Evolutionary conservation across 2,329 filamentous ascomycete species (phyloP), one percentile per base, ranked within the genome.

Genomic region (Ascochyta viciae-villosae): DNA sequence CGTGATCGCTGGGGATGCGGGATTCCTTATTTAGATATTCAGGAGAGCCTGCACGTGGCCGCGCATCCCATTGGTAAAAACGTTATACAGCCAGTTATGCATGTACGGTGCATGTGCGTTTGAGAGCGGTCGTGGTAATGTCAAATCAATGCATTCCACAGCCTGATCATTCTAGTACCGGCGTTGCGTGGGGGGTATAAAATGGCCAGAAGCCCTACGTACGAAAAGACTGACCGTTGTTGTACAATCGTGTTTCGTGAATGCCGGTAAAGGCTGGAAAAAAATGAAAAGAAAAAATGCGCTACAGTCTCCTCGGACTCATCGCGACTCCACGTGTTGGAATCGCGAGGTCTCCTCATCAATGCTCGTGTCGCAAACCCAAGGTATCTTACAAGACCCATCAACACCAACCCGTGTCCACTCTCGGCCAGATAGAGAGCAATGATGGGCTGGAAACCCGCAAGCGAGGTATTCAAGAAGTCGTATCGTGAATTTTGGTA

Each of bases 361-460:
- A 2, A 24, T 37, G 31, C 26, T 24, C 15, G 9, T 23, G 15
- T 29, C 40, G 13, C 26, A 15, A 38, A 29, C 27, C 53, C 44
- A 50, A 51, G 55, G 35, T 58, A 51, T 62, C 61, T 49, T 53
- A 52, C 54, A 63, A 48, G 50, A 56, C 50, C 58, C 41, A 52
- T 54, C 22, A 68, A 71, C 65, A 66, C 67, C 68, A 60, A 58
- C 58, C 58, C 52, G 46, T 40, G 41, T 40, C 59, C 57, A 45
- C 58, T 59, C 59, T 60, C 57, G 63, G 61, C 57, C 60, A 55
- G 60, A 60, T 51, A 52, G 59, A 65, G 37, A 66, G 60, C 62
- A 65, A 61, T 65, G 47, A 57, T 54, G 66, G 70, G 68, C 69
- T 65, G 61, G 62, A 65, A 65, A 61, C 66, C 58, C 42, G 66